These are phyloP conservation scores for Aspergillus floridensis DNA, from an alignment of 2,329 filamentous ascomycete species.

Conservation along the genomic window DNA sequence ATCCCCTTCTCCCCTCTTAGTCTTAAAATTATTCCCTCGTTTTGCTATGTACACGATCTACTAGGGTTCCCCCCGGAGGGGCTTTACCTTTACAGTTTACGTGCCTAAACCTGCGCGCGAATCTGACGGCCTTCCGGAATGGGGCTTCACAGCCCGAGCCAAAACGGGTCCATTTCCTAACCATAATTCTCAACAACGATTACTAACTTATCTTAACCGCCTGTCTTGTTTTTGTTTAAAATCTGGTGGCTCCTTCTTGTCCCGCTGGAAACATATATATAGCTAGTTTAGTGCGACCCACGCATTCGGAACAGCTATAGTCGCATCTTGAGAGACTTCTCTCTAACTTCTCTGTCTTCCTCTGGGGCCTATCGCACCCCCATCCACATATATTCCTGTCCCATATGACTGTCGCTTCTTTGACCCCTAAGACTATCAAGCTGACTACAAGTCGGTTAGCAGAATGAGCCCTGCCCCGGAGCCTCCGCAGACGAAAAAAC, in stretches of 20 bases:
- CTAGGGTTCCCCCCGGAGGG: background rate
- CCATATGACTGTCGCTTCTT: slow-evolving; percentile 9
- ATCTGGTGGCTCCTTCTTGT: slow-evolving; percentile 8
- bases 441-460: slow-evolving; percentile 2
- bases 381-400: slow-evolving; percentile 9
- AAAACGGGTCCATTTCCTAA: slow-evolving; percentile 3
- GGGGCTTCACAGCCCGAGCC: slow-evolving; percentile 3
- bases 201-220: slow-evolving; percentile 15
- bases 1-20: background rate
- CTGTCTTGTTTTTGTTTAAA: slow-evolving; percentile 6
- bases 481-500: slow-evolving; percentile 25
- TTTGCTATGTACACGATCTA: background rate
- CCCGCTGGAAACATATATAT: slow-evolving; percentile 12
- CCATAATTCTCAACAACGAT: slow-evolving; percentile 9
- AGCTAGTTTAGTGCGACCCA: slow-evolving; percentile 20
- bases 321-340: slow-evolving; percentile 15
- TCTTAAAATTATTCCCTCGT: background rate
- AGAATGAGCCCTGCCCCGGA: slow-evolving; percentile 27
- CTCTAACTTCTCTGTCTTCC: slow-evolving; percentile 7
- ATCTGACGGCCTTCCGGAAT: slow-evolving; percentile 5
- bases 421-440: slow-evolving; percentile 1
- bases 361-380: slow-evolving; percentile 10
- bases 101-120: slow-evolving; percentile 7
- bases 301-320: slow-evolving; percentile 24
- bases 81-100: background rate